Conservation (phyloP, 495 filamentous ascomycete genomes). For the Neurospora tetrasperma region DNA sequence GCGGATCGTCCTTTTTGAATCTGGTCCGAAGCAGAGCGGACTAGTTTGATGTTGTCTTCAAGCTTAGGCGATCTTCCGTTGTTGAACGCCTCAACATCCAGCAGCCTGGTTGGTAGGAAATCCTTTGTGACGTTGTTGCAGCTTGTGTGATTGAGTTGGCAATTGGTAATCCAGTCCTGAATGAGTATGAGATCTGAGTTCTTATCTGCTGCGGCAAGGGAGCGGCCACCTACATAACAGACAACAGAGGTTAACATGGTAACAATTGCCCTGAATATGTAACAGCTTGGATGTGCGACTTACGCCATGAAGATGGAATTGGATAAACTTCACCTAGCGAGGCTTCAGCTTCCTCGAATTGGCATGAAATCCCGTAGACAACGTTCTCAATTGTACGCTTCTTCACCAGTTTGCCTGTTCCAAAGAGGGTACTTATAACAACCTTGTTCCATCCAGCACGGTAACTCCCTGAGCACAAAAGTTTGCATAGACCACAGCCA, state of each 20-base stretch:
- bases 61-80: background rate
- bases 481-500: background rate
- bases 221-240: fast-evolving
- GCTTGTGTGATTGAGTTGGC: background rate
- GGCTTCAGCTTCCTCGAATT: background rate
- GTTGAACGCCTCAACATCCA: background rate
- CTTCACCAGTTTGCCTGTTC: background rate
- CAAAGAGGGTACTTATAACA: background rate
- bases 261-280: background rate
- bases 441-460: no score
- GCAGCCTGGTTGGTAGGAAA: background rate
- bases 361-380: no score
- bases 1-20: fast-evolving
- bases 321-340: no score
- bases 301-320: background rate
- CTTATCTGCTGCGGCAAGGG: background rate
- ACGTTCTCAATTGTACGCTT: no score
- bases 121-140: background rate
- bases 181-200: background rate
- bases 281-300: background rate
- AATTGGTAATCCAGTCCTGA: background rate
- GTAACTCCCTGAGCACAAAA: no score
- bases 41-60: background rate
- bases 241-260: background rate
- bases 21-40: background rate